Conservation (phyloP, 73 alveolate species). For the Effrenium voratum region DNA sequence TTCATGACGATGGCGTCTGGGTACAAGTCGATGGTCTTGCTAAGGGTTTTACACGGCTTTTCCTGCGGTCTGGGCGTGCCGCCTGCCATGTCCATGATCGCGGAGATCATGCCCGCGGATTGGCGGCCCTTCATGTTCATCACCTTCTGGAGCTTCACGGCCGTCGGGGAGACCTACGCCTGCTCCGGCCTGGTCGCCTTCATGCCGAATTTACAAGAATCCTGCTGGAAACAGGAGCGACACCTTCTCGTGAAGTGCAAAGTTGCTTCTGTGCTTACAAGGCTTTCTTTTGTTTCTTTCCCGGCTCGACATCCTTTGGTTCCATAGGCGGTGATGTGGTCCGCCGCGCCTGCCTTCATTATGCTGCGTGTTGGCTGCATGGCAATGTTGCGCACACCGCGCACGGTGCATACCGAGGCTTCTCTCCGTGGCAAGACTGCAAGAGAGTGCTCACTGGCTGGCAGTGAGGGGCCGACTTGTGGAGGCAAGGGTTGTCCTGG, state of each 20-base stretch:
- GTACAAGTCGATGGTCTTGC: conserved; percentile 16
- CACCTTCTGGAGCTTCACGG: conserved; percentile 84
- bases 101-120: conserved; percentile 56
- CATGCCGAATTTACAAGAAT: conserved; percentile 42
- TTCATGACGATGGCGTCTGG: conserved; percentile 78
- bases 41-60: conserved; percentile 44
- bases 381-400: not conserved
- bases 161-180: conserved; percentile 79
- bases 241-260: too few relatives aligned
- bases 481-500: conserved; percentile 67
- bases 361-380: conserved; percentile 24
- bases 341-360: conserved; percentile 54
- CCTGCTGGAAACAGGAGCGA: conserved; percentile 56
- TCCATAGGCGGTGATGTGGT: conserved; percentile 52
- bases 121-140: conserved; percentile 88
- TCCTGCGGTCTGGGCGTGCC: conserved; percentile 84
- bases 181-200: conserved; percentile 28
- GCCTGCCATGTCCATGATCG: conserved; percentile 84
- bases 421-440: conserved; percentile 5
- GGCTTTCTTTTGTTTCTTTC: too few relatives aligned
- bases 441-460: conserved; percentile 86
- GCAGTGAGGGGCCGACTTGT: conserved; percentile 70
- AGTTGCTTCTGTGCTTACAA: too few relatives aligned
- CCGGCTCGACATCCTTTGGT: not conserved
- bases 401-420: not conserved